Percentiles rank a stretch among this genome's conserved stretches.
phyloP scores from a whole-genome alignment of 768 basidiomycete species.

The Chalciporus pseudorubinellus region DNA sequence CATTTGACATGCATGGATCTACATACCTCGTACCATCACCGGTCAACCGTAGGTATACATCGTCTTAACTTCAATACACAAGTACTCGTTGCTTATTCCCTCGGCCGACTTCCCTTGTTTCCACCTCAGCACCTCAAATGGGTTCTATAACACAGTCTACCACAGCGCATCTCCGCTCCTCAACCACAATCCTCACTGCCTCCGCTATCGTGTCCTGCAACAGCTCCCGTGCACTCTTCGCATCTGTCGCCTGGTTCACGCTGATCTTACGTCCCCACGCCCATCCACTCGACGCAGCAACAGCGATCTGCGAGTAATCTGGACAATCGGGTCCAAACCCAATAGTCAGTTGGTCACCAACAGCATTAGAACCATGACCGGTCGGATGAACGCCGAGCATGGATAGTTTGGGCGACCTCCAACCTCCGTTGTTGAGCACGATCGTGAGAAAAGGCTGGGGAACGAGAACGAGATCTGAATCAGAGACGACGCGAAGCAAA shows the following conservation, averaged over 20 bases:
- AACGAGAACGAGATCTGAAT: background rate
- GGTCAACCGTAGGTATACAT: too few relatives aligned
- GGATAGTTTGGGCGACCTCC: slow-evolving; percentile 63
- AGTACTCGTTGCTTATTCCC: too few relatives aligned
- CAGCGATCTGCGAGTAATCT: slow-evolving; percentile 60
- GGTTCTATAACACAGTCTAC: slow-evolving; percentile 56
- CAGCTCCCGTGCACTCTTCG: slow-evolving; percentile 20
- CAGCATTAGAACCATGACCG: slow-evolving; percentile 47
- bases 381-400: slow-evolving; percentile 64
- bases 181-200: slow-evolving; percentile 52
- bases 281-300: slow-evolving; percentile 70
- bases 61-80: too few relatives aligned
- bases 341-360: slow-evolving; percentile 52
- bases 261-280: slow-evolving; percentile 49
- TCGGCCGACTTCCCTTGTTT: background rate
- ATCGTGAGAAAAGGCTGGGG: slow-evolving; percentile 71
- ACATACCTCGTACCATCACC: too few relatives aligned
- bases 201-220: slow-evolving; percentile 41
- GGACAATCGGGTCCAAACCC: slow-evolving; percentile 64
- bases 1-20: too few relatives aligned
- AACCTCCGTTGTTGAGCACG: slow-evolving; percentile 70
- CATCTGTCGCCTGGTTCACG: slow-evolving; percentile 20
- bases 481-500: background rate
- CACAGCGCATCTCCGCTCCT: slow-evolving; percentile 62
- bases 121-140: slow-evolving; percentile 30